Conservation (phyloP, 768 basidiomycete species). For the Termitomyces sp. region DNA sequence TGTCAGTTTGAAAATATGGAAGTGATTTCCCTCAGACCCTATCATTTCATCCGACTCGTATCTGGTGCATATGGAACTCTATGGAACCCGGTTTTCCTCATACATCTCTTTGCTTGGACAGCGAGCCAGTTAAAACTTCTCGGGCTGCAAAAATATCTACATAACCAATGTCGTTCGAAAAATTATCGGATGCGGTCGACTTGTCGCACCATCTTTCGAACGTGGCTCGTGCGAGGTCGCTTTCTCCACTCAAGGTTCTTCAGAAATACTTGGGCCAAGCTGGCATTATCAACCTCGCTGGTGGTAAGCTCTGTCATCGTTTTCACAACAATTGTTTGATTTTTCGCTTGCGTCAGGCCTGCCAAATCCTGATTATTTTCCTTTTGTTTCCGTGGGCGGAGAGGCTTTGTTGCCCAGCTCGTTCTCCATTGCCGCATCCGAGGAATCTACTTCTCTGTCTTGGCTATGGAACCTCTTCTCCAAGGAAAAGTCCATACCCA, state of each 20-base stretch:
- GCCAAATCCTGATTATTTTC: slow-evolving; percentile 68
- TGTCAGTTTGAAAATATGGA: no score
- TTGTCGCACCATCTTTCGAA: slow-evolving; percentile 31
- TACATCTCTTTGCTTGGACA: not conserved
- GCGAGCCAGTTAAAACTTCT: not conserved
- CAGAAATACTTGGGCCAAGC: slow-evolving; percentile 55
- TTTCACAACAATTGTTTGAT: not conserved
- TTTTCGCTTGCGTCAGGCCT: slow-evolving; percentile 38
- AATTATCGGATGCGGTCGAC: slow-evolving; percentile 51
- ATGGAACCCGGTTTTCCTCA: no score
- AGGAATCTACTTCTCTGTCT: slow-evolving; percentile 32
- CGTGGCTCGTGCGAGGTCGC: not conserved
- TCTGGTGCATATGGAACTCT: no score
- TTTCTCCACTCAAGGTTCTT: slow-evolving; percentile 58
- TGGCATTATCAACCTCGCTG: slow-evolving; percentile 61
- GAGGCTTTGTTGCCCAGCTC: slow-evolving; percentile 48
- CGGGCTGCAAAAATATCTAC: not conserved
- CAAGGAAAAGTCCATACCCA: slow-evolving; percentile 41
- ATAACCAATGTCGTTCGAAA: slow-evolving; percentile 19
- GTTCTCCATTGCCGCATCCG: slow-evolving; percentile 33
- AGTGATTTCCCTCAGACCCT: no score
- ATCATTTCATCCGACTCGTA: no score
- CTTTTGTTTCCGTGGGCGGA: slow-evolving; percentile 59
- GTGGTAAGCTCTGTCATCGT: slow-evolving; percentile 45
- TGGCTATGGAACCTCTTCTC: slow-evolving; percentile 61